Conservation (phyloP, 805 yeast species). For the Kodamaea neixiangensis region DNA sequence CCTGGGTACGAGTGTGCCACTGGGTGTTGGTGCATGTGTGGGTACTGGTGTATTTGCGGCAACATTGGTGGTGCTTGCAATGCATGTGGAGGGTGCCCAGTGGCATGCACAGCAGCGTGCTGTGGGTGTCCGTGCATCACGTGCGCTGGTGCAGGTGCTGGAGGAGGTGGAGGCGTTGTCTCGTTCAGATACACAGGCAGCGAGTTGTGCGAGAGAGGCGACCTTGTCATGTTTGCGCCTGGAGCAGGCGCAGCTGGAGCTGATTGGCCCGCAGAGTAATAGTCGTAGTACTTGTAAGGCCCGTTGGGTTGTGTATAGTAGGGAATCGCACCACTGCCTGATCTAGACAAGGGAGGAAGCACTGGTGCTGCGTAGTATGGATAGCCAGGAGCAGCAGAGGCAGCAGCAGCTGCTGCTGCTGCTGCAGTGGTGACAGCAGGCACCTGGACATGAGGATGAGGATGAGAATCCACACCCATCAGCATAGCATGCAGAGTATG, state of each 20-base stretch:
- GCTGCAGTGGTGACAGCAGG: too few species aligned
- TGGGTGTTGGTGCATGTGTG: neutral
- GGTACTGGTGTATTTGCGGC: slow-evolving; percentile 2
- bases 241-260: neutral
- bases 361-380: neutral
- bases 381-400: neutral
- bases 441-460: too few species aligned
- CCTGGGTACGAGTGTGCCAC: neutral
- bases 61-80: slow-evolving; percentile 4
- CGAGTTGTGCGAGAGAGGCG: slow-evolving; percentile 14
- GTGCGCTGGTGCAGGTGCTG: slow-evolving; percentile 2
- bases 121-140: slow-evolving; percentile 5
- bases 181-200: slow-evolving; percentile 13
- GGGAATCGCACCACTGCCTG: neutral
- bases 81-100: too few species aligned
- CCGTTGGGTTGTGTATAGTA: slow-evolving; percentile 7
- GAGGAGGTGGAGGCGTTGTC: slow-evolving; percentile 13
- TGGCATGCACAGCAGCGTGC: too few species aligned
- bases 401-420: neutral
- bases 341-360: neutral
- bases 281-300: slow-evolving; percentile 16
- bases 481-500: too few species aligned
- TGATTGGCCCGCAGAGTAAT: slow-evolving; percentile 6
- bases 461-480: too few species aligned
- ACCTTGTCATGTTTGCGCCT: slow-evolving; percentile 1